Percentiles rank a stretch among this genome's conserved stretches.
Evolutionary conservation across 306 rosid genomes (phyloP).

Genomic region (Dalbergia cochinchinensis): DNA sequence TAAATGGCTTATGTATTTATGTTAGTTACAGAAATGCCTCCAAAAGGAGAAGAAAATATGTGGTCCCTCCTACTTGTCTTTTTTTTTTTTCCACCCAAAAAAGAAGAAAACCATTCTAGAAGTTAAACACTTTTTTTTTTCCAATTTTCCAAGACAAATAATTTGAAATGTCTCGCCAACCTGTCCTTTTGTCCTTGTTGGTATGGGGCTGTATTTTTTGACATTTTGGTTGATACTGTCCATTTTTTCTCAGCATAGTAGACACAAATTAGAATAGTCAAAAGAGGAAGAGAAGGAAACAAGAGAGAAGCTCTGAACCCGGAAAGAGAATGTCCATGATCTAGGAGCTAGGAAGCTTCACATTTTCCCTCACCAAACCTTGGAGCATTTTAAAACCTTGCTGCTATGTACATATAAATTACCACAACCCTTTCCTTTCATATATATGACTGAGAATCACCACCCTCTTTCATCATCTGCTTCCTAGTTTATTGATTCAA

Average conservation of each 20-base stretch:
- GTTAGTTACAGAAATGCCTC: background rate
- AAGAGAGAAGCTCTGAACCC: background rate
- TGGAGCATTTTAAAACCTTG: background rate
- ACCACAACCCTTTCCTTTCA: background rate
- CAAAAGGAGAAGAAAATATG: background rate
- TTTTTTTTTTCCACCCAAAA: too few species aligned
- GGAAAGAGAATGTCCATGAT: background rate
- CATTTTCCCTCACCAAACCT: constrained; percentile 5
- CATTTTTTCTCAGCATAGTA: too few species aligned
- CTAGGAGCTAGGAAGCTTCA: constrained; percentile 6
- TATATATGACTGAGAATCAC: background rate
- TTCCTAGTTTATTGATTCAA: background rate
- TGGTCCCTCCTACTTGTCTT: background rate
- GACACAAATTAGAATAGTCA: background rate
- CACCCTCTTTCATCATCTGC: background rate
- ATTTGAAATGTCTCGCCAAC: too few species aligned
- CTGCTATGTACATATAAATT: background rate
- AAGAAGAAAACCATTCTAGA: background rate
- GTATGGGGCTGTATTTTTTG: too few species aligned
- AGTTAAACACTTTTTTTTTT: background rate
- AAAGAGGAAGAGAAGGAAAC: background rate
- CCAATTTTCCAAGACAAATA: background rate
- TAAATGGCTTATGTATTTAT: background rate
- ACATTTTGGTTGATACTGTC: too few species aligned
- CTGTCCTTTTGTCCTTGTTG: too few species aligned